phyloP scores from a whole-genome alignment of 2,329 filamentous ascomycete genomes.

The Zalaria sp. region DNA sequence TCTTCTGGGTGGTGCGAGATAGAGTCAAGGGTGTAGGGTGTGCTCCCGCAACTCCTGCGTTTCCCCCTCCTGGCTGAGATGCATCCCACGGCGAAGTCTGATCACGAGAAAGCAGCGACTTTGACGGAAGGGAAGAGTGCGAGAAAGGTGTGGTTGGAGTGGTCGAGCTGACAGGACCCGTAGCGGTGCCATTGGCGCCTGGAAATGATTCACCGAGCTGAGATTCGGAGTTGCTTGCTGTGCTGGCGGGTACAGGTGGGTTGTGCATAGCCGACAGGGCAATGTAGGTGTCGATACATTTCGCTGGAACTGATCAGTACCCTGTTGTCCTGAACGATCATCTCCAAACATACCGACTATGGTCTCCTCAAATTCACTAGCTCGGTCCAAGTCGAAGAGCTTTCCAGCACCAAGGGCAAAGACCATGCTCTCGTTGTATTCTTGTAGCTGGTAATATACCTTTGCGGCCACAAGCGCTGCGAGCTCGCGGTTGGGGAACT shows the following conservation, averaged over 20 bases:
- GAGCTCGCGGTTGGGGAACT: constrained; percentile 84
- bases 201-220: constrained; percentile 71
- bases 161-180: constrained; percentile 51
- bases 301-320: constrained; percentile 35
- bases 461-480: constrained; percentile 91
- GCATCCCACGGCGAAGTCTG: constrained; percentile 50
- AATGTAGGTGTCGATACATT: constrained; percentile 97
- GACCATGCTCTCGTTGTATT: constrained; percentile 98
- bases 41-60: constrained; percentile 37
- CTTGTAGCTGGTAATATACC: constrained; percentile 97
- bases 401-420: constrained; percentile 92
- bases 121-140: constrained; percentile 81
- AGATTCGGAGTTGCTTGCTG: constrained; percentile 39
- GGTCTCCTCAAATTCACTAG: constrained; percentile 94
- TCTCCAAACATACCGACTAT: constrained; percentile 56
- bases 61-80: constrained; percentile 40
- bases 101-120: constrained; percentile 81
- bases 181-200: constrained; percentile 49
- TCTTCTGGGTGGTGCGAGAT: constrained; percentile 60
- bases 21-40: constrained; percentile 50
- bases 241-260: constrained; percentile 34
- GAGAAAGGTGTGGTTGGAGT: constrained; percentile 93
- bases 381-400: constrained; percentile 81
- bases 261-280: constrained; percentile 53
- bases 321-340: not conserved